Percentiles rank a stretch among this genome's conserved stretches.
Conservation (phyloP, 805 yeast genomes). For the Komagataella populi region DNA sequence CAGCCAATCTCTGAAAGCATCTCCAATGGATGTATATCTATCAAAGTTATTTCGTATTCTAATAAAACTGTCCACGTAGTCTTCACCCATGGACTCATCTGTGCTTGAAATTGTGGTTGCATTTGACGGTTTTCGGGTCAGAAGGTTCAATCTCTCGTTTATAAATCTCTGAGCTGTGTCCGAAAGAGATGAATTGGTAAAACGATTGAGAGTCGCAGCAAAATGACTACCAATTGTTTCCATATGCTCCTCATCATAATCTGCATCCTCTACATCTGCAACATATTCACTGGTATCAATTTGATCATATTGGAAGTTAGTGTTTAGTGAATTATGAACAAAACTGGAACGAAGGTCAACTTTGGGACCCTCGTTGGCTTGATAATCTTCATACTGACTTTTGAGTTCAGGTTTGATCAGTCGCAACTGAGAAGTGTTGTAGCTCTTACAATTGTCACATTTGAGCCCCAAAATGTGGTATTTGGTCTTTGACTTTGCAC, state of each 20-base stretch:
- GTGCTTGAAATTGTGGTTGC: not conserved
- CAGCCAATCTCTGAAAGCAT: slow-evolving; percentile 22
- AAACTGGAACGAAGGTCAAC: not conserved
- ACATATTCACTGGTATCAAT: not conserved
- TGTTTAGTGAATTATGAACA: slow-evolving; percentile 14
- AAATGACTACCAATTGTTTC: not conserved
- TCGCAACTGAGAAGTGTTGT: slow-evolving; percentile 68
- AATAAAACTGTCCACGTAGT: slow-evolving; percentile 18
- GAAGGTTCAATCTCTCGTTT: not conserved
- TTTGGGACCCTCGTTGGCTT: not conserved
- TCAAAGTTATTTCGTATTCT: slow-evolving; percentile 20
- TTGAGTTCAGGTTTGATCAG: slow-evolving; percentile 55
- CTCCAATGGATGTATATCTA: slow-evolving; percentile 17
- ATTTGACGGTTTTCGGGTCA: not conserved
- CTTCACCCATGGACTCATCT: slow-evolving; percentile 10
- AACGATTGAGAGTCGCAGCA: not conserved
- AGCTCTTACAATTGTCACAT: slow-evolving; percentile 79
- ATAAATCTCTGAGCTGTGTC: slow-evolving; percentile 7
- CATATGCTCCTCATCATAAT: not conserved
- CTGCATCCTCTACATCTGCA: slow-evolving; percentile 2
- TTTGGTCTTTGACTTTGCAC: slow-evolving; percentile 58
- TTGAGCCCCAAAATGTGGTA: slow-evolving; percentile 81
- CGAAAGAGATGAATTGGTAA: slow-evolving; percentile 2
- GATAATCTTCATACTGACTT: slow-evolving; percentile 9
- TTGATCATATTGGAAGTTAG: slow-evolving; percentile 19